Percentiles rank a stretch among this genome's conserved stretches.
Conservation (phyloP, 2,329 filamentous ascomycete genomes). For the Ophiocordyceps camponoti-floridani region DNA sequence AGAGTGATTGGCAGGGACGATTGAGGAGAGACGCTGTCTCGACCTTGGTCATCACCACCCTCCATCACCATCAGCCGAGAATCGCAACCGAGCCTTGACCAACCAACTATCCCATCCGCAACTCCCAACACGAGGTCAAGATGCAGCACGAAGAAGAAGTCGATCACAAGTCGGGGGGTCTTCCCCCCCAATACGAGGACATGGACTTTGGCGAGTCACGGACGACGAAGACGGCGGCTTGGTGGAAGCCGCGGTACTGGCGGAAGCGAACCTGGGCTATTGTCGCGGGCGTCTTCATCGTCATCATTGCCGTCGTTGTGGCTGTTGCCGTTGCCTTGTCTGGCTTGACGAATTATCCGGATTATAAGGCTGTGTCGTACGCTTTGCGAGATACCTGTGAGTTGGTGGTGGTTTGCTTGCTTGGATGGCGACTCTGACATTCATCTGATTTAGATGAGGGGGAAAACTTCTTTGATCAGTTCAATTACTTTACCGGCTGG, state of each 20-base stretch:
- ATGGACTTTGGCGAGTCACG: conserved; percentile 8
- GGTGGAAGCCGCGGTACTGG: conserved; percentile 35
- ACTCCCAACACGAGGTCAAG: neutral
- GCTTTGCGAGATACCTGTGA: conserved; percentile 29
- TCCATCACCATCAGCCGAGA: neutral
- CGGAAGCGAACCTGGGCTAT: conserved; percentile 30
- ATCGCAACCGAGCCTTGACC: neutral
- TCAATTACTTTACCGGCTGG: conserved; percentile 31
- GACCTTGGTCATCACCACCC: neutral
- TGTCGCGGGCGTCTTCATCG: conserved; percentile 21
- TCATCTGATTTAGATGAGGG: conserved; percentile 21
- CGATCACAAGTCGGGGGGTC: conserved; percentile 7
- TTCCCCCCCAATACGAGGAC: conserved; percentile 11
- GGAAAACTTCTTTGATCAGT: conserved; percentile 33
- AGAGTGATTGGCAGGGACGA: neutral
- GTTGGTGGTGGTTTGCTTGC: conserved; percentile 4
- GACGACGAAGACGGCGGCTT: conserved; percentile 13
- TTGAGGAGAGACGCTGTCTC: neutral
- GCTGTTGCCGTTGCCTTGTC: conserved; percentile 22
- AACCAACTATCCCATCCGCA: too few species aligned
- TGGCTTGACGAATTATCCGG: conserved; percentile 25
- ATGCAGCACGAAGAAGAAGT: conserved; percentile 1
- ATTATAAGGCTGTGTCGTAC: conserved; percentile 29
- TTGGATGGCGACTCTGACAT: neutral
- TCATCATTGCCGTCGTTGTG: conserved; percentile 24